Evolutionary conservation across 139 green algal species (phyloP), one percentile per base, ranked within the genome.

Genomic region (Limnomonas spitsbergensis): DNA sequence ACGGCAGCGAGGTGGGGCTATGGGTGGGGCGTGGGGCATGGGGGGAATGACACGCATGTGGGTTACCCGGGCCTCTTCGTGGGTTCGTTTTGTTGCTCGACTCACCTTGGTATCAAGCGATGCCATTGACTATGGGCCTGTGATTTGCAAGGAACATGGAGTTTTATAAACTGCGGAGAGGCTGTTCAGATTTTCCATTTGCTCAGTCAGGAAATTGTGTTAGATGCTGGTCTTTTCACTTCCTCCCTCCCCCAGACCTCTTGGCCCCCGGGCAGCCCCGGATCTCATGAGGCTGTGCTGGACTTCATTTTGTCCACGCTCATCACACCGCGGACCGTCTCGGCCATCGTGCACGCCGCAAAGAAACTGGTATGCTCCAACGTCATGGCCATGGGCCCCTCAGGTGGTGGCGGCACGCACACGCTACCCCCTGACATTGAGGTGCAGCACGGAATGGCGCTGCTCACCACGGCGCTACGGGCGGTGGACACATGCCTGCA

Each of bases 401-500:
- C 68, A 14, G 68, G 68, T 4, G 20, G 68, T 31, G 36, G 34
- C 34, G 24, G 35, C 36, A 6, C 68, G 6, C 68, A 39, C 3
- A 36, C 68, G 39, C 78, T 78, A 2, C 54, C 70, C 0, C 73
- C 35, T 34, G 78, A 83, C 14, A 71, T 75, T 27, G 82, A 87
- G 42, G 75, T 78, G 32, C 78, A 83, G 70, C 82, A 87, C 69
- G 76, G 78, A 0, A 61, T 87, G 42, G 82, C 77, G 26, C 70
- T 87, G 53, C 75, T 87, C 3, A 80, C 68, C 56, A 87, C 82
- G 0, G 82, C 82, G 3, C 69, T 87, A 29, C 32, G 78, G 2
- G 82, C 82, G 14, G 82, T 87, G 40, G 82, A 87, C 70, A 87
- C 78, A 31, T 87, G 82, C 76, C 69, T 87, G 78, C 82, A 84